Percentiles rank a stretch among this genome's conserved stretches.
phyloP scores from a whole-genome alignment of 768 basidiomycete genomes.

The Gyrodon lividus region DNA sequence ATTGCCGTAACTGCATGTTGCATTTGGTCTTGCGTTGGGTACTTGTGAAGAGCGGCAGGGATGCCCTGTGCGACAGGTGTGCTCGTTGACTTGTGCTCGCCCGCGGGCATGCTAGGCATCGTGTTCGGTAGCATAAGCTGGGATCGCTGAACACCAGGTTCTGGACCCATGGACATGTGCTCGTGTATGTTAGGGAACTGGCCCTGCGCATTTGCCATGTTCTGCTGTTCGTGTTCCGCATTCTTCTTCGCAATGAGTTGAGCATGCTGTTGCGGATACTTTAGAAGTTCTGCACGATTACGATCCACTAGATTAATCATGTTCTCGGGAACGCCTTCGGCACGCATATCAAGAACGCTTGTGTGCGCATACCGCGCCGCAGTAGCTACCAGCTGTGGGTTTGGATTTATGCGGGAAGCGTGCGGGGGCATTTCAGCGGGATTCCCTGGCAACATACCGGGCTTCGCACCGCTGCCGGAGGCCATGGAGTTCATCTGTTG shows the following conservation, averaged over 20 bases:
- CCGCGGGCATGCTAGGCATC: conserved; percentile 7
- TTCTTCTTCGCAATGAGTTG: conserved; percentile 19
- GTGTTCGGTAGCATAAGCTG: conserved; percentile 7
- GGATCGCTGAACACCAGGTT: conserved; percentile 18
- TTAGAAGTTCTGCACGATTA: conserved; percentile 39
- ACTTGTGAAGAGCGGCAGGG: conserved; percentile 1
- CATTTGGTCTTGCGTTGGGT: conserved; percentile 34
- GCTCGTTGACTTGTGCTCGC: conserved; percentile 20
- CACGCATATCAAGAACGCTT: conserved; percentile 51
- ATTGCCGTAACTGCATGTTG: conserved; percentile 31
- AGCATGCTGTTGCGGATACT: conserved; percentile 23
- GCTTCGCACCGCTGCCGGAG: conserved; percentile 8
- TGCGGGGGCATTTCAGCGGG: conserved; percentile 21
- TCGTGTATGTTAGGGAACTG: conserved; percentile 21
- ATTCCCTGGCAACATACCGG: conserved; percentile 11
- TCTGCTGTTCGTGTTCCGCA: conserved; percentile 25
- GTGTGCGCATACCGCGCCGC: conserved; percentile 49
- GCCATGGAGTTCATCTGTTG: conserved; percentile 15
- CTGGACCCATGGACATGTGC: conserved; percentile 11
- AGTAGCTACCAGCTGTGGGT: conserved; percentile 39
- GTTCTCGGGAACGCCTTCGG: conserved; percentile 45
- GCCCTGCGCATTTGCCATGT: conserved; percentile 18
- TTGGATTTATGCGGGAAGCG: conserved; percentile 5
- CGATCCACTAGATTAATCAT: conserved; percentile 58
- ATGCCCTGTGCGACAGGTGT: conserved; percentile 9